phyloP scores from a whole-genome alignment of 2,329 filamentous ascomycete species.

The Diatrype stigma region DNA sequence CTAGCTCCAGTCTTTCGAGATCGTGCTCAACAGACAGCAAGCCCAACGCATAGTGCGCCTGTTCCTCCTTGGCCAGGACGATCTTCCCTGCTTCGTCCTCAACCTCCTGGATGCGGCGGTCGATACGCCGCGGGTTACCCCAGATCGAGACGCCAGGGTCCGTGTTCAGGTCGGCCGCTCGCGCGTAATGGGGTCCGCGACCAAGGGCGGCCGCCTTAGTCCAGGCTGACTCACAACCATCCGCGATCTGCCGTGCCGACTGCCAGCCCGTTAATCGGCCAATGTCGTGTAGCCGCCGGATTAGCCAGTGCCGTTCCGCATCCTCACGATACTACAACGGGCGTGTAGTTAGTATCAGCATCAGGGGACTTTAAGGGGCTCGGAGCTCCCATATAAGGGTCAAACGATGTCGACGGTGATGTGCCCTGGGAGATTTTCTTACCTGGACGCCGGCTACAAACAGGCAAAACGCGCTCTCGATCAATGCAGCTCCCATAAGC shows the following conservation, averaged over 20 bases:
- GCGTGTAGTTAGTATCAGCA: background rate
- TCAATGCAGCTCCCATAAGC: conserved; percentile 72
- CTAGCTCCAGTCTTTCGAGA: conserved; percentile 58
- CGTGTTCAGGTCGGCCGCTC: conserved; percentile 34
- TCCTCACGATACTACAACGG: conserved; percentile 61
- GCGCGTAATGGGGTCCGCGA: conserved; percentile 69
- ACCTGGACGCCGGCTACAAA: conserved; percentile 83
- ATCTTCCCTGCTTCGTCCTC: conserved; percentile 40
- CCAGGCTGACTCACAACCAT: conserved; percentile 84
- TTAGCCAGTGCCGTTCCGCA: conserved; percentile 71
- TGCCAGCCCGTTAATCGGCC: conserved; percentile 83
- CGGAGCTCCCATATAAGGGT: too few relatives aligned
- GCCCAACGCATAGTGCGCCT: conserved; percentile 73
- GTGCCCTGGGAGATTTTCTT: conserved; percentile 18
- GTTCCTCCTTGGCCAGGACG: conserved; percentile 58
- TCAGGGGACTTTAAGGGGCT: background rate
- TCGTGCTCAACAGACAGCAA: conserved; percentile 75
- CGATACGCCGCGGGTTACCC: conserved; percentile 48
- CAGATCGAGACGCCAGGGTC: conserved; percentile 39
- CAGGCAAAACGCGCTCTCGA: conserved; percentile 75
- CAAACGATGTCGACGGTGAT: too few relatives aligned
- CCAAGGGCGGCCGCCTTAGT: conserved; percentile 67
- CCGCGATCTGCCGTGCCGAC: conserved; percentile 74
- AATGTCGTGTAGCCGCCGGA: conserved; percentile 70
- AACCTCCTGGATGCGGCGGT: conserved; percentile 46